These are phyloP conservation scores for Saussurea involucrata DNA, from an alignment of 129 eudicot genomes.

Conservation along the genomic window DNA sequence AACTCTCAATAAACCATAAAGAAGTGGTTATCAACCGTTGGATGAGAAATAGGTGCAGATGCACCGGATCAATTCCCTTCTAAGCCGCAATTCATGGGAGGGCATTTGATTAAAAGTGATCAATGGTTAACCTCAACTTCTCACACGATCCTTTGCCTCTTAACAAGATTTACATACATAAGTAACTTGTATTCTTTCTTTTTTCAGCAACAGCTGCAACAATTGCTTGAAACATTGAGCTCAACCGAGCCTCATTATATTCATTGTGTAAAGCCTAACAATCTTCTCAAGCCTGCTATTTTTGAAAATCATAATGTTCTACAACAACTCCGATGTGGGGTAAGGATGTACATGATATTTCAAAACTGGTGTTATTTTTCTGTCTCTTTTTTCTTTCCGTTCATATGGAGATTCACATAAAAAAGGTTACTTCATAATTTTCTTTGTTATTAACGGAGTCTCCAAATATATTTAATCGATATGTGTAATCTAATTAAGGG, in stretches of 20 bases:
- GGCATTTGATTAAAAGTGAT: no score
- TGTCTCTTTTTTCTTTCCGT: not conserved
- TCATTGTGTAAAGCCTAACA: conserved; percentile 94
- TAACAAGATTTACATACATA: not conserved
- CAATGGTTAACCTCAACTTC: no score
- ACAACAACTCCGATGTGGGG: conserved; percentile 92
- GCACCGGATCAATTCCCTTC: no score
- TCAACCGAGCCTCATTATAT: conserved; percentile 93
- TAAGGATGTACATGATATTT: conserved; percentile 24
- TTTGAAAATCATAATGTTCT: conserved; percentile 87
- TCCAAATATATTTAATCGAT: not conserved
- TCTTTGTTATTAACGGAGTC: not conserved
- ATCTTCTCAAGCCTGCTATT: conserved; percentile 79
- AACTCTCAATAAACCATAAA: not conserved
- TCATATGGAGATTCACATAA: not conserved
- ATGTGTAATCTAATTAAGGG: conserved; percentile 44
- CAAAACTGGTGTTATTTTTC: not conserved
- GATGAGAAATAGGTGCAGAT: no score
- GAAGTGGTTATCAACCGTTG: no score
- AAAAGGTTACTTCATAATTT: not conserved
- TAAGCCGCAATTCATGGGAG: no score
- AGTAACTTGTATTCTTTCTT: conserved; percentile 8
- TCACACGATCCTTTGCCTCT: no score
- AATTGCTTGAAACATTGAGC: conserved; percentile 81
- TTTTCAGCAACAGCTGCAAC: conserved; percentile 79